Evolutionary conservation across 2,329 filamentous ascomycete genomes (phyloP), one percentile per base, ranked within the genome.

Genomic region (Colletotrichum sp.): DNA sequence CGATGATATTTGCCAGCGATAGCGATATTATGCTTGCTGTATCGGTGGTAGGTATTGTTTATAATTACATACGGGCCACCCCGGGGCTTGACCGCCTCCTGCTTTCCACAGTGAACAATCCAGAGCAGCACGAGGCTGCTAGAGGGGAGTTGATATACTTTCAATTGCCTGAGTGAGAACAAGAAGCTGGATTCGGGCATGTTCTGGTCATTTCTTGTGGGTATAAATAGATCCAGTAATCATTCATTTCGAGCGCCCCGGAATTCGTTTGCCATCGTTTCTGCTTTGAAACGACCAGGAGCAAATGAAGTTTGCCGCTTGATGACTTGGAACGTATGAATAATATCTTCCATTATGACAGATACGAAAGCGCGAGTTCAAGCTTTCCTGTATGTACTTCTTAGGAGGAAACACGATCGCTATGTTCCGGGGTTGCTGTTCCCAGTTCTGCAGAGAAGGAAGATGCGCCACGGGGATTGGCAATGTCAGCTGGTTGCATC

Each of bases 231-330:
- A 3, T 12, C 5, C 2, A 3, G 1, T n/a, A n/a, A 44, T n/a
- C 5, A 12, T 6, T 44, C 39, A 10, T n/a, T 44, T 44, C 39
- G 1, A 49, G 18, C 39, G 5, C 4, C 1, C 39, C 18, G 39
- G 0, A 49, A 0, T n/a, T 49, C 1, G 3, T 10, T 49, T 12
- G 39, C 2, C 0, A 1, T 12, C 1, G 5, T n/a, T n/a, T 5
- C 39, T 49, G 9, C 18, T 2, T 0, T n/a, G 18, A 10, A 1
- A 49, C 0, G 1, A 49, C 18, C 18, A 12, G 9, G 1, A 12
- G 44, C n/a, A 52, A 52, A 13, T 3, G 6, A n/a, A 49, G 1
- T 21, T 52, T 0, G 0, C n/a, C n/a, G 10, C 12, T 8, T 0
- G 4, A 21, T 1, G 6, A n/a, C 6, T 52, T 52, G 10, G 44